Percentiles rank a stretch among this genome's conserved stretches.
Evolutionary conservation across 192 early-diverging fungal species (phyloP).

Genomic region (Mortierella hygrophila): DNA sequence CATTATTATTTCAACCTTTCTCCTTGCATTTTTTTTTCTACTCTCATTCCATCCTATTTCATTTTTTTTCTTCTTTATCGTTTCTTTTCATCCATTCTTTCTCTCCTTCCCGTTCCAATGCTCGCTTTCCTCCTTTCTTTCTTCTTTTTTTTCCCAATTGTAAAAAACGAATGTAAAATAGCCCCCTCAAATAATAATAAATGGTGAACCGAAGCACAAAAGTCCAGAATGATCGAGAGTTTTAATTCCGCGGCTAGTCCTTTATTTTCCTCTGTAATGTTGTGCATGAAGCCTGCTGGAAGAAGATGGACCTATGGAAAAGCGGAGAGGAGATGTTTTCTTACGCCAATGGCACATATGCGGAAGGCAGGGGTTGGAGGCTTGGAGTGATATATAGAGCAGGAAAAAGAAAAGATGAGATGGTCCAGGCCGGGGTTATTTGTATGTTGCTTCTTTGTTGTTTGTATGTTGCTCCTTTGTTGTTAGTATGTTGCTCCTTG

Average conservation of each 20-base stretch:
- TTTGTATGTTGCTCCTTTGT: too few species aligned
- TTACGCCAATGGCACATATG: too few species aligned
- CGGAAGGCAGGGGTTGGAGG: too few species aligned
- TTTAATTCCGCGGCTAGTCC: not conserved
- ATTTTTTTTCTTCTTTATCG: not conserved
- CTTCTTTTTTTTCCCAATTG: not conserved
- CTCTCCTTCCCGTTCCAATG: not conserved
- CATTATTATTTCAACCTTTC: not conserved
- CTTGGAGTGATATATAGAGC: not conserved
- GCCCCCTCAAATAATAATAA: not conserved
- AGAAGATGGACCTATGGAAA: not conserved
- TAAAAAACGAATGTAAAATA: slow-evolving; percentile 6
- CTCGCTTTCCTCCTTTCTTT: not conserved
- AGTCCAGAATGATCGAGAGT: not conserved
- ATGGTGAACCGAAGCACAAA: not conserved
- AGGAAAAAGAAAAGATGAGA: not conserved
- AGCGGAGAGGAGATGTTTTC: too few species aligned
- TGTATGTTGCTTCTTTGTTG: not conserved
- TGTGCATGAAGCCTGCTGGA: not conserved
- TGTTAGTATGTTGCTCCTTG: too few species aligned
- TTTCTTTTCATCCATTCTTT: not conserved
- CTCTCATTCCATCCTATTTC: not conserved
- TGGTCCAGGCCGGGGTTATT: not conserved
- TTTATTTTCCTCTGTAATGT: not conserved
- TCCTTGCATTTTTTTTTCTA: not conserved